A percentile compares a stretch with the other conserved stretches of the same genome.
These are phyloP conservation scores for Cadophora gregata DNA, from an alignment of 2,329 filamentous ascomycete genomes.

Conservation along the genomic window DNA sequence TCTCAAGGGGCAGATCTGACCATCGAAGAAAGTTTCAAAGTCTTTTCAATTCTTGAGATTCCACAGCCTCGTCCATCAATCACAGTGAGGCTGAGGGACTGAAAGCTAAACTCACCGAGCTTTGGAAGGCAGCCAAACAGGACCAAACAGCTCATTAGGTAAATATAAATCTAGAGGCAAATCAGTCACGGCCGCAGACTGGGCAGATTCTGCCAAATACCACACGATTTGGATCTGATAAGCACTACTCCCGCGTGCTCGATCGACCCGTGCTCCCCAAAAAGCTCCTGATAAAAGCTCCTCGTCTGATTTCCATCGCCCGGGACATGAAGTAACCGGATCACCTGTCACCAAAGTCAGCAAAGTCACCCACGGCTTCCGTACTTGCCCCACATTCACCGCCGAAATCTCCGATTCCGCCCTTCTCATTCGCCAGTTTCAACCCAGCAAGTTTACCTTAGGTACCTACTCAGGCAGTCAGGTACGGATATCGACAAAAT, in stretches of 20 bases:
- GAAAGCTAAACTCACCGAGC: background rate
- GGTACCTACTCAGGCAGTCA: too few relatives aligned
- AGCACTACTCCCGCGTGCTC: conserved; percentile 1
- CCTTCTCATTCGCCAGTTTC: conserved; percentile 14
- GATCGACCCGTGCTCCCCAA: conserved; percentile 9
- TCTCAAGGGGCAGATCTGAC: background rate
- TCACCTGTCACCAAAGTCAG: background rate
- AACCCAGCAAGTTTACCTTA: background rate
- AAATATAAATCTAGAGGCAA: background rate
- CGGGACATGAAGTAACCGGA: conserved; percentile 15
- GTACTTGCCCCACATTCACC: conserved; percentile 9
- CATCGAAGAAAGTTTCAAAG: background rate
- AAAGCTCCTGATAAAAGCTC: conserved; percentile 12
- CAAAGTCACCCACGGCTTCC: background rate
- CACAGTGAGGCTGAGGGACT: background rate
- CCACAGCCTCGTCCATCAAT: background rate
- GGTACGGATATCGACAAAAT: conserved; percentile 18
- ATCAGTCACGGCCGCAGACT: background rate
- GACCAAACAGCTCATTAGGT: conserved; percentile 14
- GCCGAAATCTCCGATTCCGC: conserved; percentile 12
- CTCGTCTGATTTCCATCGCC: conserved; percentile 12
- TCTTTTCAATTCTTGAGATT: background rate
- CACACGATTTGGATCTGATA: conserved; percentile 12
- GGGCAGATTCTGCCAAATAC: background rate
- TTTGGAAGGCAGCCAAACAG: background rate